Base-by-base conservation (phyloP, 805 yeast genomes). In the Candida qinlingensis region DNA sequence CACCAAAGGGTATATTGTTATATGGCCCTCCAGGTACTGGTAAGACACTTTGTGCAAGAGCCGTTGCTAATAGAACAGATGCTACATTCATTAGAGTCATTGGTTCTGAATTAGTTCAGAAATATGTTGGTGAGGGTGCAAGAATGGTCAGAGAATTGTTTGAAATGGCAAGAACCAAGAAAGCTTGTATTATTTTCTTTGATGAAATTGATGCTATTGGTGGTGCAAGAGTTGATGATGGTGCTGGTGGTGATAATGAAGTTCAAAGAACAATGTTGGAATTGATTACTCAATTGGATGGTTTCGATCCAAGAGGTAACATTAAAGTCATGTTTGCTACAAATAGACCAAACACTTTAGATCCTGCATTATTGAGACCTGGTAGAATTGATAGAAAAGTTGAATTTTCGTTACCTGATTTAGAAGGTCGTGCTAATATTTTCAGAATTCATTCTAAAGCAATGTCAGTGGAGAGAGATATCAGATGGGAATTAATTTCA, bases 11-110 rank as follows among this genome's bases (percentile, higher is more conserved):
- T 64, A 91, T 94, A 55, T 73, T 94, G 57, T 74, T 94, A 42
- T 94, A 94, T 65, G 99, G 99, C 0, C 99, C 99, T 7, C 99
- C 99, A 43, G 99, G 99, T 58, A 94, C 99, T 0, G 99, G 99
- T 68, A 94, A 94, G 66, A 94, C 99, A 0, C 73, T 94, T 48
- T 94, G 98, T 74, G 99, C 99, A 0, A 80, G 99, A 62, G 99
- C 99, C 1, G 99, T 94, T 26, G 99, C 99, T 42, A 94, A 94
- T 69, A 85, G 99, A 74, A 94, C 99, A 3, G 99, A 94, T 70
- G 99, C 99, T 28, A 94, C 99, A 0, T 94, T 94, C 60, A 94
- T 94, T 54, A 84, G 99, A 63, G 99, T 94, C 46, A 94, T 94
- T 72, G 99, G 99, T 8, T 92, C 98, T 1, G 99, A 94, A 70